Evolutionary conservation across 495 filamentous ascomycete genomes (phyloP).

Genomic region (Penicillium simplicissimum): DNA sequence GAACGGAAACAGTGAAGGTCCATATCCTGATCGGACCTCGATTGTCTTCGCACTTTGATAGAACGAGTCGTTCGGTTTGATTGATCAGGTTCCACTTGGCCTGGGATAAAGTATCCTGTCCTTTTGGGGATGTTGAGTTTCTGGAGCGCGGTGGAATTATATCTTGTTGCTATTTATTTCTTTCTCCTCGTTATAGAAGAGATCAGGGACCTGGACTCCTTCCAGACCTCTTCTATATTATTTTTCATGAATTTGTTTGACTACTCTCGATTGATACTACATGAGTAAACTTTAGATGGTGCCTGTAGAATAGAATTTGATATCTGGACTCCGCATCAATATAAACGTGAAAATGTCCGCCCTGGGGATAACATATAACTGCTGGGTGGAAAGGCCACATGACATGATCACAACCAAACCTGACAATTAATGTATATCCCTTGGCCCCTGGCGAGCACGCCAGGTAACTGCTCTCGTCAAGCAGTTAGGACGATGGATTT

Average conservation of each 20-base stretch:
- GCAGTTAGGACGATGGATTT: too few relatives aligned
- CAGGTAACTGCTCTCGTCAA: too few relatives aligned
- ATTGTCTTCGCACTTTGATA: neutral
- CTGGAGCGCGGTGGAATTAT: slow-evolving; percentile 20
- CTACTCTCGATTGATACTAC: slow-evolving; percentile 11
- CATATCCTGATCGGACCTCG: neutral
- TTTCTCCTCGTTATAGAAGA: slow-evolving; percentile 11
- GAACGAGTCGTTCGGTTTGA: neutral
- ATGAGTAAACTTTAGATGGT: neutral
- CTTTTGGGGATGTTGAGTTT: slow-evolving; percentile 6
- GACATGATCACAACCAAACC: neutral
- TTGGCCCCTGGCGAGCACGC: too few relatives aligned
- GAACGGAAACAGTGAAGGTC: slow-evolving; percentile 5
- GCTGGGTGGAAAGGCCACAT: neutral
- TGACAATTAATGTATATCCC: neutral
- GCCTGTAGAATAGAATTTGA: neutral
- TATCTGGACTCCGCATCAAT: neutral
- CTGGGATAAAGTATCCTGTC: slow-evolving; percentile 19
- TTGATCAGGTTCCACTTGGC: slow-evolving; percentile 14
- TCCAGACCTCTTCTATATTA: slow-evolving; percentile 10
- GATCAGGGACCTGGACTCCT: slow-evolving; percentile 9
- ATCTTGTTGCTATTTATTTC: slow-evolving; percentile 21
- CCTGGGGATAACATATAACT: neutral
- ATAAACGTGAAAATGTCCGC: neutral
- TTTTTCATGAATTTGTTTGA: slow-evolving; percentile 26